Evolutionary conservation across 306 rosid genomes (phyloP), one percentile per base, ranked within the genome.

Genomic region (Pyrus communis): DNA sequence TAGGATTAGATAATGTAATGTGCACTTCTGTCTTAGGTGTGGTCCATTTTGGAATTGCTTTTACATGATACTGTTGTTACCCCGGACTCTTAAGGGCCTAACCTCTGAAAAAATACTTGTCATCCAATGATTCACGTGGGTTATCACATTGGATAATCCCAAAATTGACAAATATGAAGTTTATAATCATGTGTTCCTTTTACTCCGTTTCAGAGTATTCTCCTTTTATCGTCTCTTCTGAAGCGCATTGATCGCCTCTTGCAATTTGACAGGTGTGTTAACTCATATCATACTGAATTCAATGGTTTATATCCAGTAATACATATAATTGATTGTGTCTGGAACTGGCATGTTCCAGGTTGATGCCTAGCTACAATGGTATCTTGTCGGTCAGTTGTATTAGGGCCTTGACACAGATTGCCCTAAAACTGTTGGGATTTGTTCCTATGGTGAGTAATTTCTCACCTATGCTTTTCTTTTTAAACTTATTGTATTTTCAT

Each of bases 301-400:
- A 71, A 28, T 69, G 59, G 45, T 60, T 70, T 81, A 38, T 84
- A 22, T 84, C 69, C 33, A 81, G 72, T 68, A 78, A 67, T 67
- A 49, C 68, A 70, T 84, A 67, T 69, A 69, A 75, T 74, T 74
- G 63, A 71, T 74, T 64, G 63, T 76, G 17, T 81, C 52, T 81
- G 78, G 77, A 74, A 75, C 75, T 87, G 79, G 77, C 73, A 61
- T 87, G 72, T 80, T 61, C 69, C 90, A 95, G 98, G 87, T 90
- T 95, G 85, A 95, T 95, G 97, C 97, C 97, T 58, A 92, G 97
- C 84, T 87, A 92, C 87, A 95, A 92, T 25, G 98, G 98, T 85
- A 84, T 95, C 72, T 86, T 95, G 89, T 88, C 98, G 3, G 79
- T 92, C 61, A 90, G 97, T 80, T 95, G 98, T 79, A 89, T 95